Base-by-base conservation (phyloP, 495 filamentous ascomycete genomes). In the Aspergillus affinis region DNA sequence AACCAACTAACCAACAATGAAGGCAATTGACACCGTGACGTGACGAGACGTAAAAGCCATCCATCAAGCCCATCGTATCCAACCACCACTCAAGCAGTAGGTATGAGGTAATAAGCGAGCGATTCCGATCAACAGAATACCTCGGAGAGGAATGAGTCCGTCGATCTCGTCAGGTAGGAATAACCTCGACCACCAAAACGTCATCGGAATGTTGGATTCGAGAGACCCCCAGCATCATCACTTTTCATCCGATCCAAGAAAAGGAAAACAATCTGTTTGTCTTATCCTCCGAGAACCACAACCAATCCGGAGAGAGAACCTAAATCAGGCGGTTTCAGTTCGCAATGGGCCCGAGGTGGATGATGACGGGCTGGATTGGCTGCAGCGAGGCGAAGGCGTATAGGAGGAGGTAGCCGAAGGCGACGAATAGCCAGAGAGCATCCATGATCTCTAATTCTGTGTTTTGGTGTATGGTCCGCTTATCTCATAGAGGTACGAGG, bases 301-400 rank as follows among this genome's bases (percentile, higher is more conserved):
- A 26, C 44, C 17, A 48, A 18, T n/a, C 6, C 27, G 3, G 23
- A 23, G n/a, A 26, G 3, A 3, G 23, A 46, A n/a, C 17, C 10
- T 49, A 20, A 27, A 18, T 1, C 30, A 10, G 47, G 18, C 47
- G 17, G 26, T 27, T 23, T 63, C 59, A 74, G 21, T 58, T 61
- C 45, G 57, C 61, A 55, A 75, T 69, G 15, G 56, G 63, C 20
- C 48, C 50, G 6, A 65, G 27, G 17, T 23, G 54, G 36, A 62
- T 23, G n/a, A 29, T 61, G 27, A 57, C 60, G 17, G 50, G 19
- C 46, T 69, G 55, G n/a, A 67, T 62, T 21, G 50, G 55, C 58
- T 72, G 65, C 51, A 71, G 45, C 9, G 65, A 59, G n/a, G 75
- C 75, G 57, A 78, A 76, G 41, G 75, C 75, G 58, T 78, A 78